Evolutionary conservation across 371 early-diverging fungal species (phyloP), one percentile per base, ranked within the genome.

Genomic region (Circinella umbellata): DNA sequence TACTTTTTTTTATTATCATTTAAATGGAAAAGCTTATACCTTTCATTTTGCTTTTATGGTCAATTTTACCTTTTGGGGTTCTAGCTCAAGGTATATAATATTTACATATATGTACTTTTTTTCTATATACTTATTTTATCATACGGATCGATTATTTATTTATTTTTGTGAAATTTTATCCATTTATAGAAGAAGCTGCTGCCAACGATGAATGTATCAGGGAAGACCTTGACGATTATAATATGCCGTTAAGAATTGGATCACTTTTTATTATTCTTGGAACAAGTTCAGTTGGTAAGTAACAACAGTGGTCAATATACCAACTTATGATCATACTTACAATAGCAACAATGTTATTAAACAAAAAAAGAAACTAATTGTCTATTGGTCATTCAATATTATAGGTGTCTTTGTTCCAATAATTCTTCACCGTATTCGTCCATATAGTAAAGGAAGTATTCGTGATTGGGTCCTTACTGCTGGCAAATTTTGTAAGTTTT

Each of bases 401-500:
- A 27, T 2, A 48, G 83, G 81, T 27, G 72, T 70, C 6, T 82
- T 75, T 68, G 63, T 72, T 11, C 83, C 83, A 35, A 77, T 83
- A 49, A 27, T 76, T 10, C 53, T 83, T 15, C 79, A 80, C 51
- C 69, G 73, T 14, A 76, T 79, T 14, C 71, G 72, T 3, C 74
- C 75, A 7, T 77, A 79, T 38, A 57, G 67, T 11, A 61, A 71
- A 36, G 74, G 72, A 49, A 71, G 68, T 55, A 27, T 73, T n/a
- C 77, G 75, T 4, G 75, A 79, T 35, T 80, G 78, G 78, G 60
- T 79, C 0, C 66, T 83, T 18, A 74, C 79, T 0, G 61, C 79
- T 61, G 83, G 79, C 68, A 83, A 83, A 70, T 83, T 83, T 47
- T 83, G 83, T 82, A 77, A 77, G 74, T 66, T 11, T 13, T 53